Conservation (phyloP, 495 filamentous ascomycete genomes). For the Articulospora tetracladia region DNA sequence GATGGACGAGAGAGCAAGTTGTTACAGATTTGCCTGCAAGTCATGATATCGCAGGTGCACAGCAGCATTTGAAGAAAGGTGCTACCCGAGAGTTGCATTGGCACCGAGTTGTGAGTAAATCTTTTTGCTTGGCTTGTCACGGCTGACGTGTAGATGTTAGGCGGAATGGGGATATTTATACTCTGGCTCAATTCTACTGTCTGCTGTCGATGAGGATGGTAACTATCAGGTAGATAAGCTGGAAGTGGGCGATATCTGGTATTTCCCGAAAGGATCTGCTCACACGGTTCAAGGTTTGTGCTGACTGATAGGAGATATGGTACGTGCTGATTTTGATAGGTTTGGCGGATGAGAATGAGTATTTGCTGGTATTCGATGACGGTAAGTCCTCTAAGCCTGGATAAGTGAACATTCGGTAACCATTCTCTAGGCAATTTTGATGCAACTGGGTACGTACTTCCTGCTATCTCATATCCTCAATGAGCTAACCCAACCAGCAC, state of each 20-base stretch:
- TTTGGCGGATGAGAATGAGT: constrained; percentile 60
- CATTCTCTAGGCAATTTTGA: constrained; percentile 32
- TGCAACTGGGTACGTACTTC: constrained; percentile 15
- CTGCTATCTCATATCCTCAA: too few relatives aligned
- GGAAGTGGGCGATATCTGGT: constrained; percentile 61
- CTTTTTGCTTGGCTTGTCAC: too few relatives aligned
- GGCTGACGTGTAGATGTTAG: too few relatives aligned
- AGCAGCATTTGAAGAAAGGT: constrained; percentile 61
- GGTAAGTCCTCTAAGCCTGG: constrained; percentile 43
- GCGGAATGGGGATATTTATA: constrained; percentile 66
- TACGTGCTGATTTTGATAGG: constrained; percentile 18
- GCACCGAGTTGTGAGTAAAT: constrained; percentile 53
- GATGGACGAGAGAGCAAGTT: constrained; percentile 63
- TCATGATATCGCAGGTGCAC: constrained; percentile 58
- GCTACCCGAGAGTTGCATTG: constrained; percentile 62
- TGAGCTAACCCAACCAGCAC: constrained; percentile 18
- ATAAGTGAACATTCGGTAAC: constrained; percentile 24
- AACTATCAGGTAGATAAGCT: constrained; percentile 50
- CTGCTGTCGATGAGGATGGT: constrained; percentile 58
- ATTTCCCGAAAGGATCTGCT: constrained; percentile 61
- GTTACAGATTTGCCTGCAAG: constrained; percentile 54
- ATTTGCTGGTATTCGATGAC: constrained; percentile 63
- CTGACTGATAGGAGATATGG: not conserved
- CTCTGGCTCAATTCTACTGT: constrained; percentile 49
- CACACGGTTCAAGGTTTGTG: constrained; percentile 47